Evolutionary conservation across 2,329 filamentous ascomycete genomes (phyloP), one percentile per base, ranked within the genome.

Genomic region (Pseudogymnoascus sp.): DNA sequence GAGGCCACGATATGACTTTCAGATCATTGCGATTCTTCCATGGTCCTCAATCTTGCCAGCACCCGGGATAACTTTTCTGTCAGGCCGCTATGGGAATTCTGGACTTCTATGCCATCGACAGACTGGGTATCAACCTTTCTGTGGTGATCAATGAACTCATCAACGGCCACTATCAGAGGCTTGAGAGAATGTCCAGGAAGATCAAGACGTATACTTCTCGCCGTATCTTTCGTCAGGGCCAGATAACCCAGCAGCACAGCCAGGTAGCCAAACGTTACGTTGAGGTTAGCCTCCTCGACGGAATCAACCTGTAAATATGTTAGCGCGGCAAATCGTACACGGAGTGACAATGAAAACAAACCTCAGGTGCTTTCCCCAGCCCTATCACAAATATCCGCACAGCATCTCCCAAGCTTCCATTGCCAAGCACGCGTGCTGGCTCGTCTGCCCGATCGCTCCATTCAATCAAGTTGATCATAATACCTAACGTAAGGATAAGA

Each of bases 381-480:
- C 87, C 84, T 39, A 83, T 78, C n/a, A 85, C 74, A 72, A 91
- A 95, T 8, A 87, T 75, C 37, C 74, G 73, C 30, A 89, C 77
- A 34, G 95, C 76, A 57, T 73, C 73, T 56, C 84, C 79, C 34
- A 91, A 72, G 6, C 82, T 75, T 67, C 71, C 74, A 61, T 69
- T 67, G 37, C 64, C 72, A 59, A 52, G 26, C 45, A 30, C n/a
- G 5, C 3, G 45, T 30, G 45, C 33, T 30, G 45, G 45, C 6
- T 52, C 26, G n/a, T 52, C 33, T 13, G 26, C 45, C 8, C 45
- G 45, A 52, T 52, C 76, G 67, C 85, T 90, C 69, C 90, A 86
- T 70, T 96, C 91, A 7, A 89, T 82, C 59, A 96, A 81, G 68
- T 96, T 96, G 71, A 95, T 95, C 73, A 92, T 82, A 19, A 90